These are phyloP conservation scores for Adansonia rubrostipa DNA, from an alignment of 441 rosid genomes.

Conservation along the genomic window DNA sequence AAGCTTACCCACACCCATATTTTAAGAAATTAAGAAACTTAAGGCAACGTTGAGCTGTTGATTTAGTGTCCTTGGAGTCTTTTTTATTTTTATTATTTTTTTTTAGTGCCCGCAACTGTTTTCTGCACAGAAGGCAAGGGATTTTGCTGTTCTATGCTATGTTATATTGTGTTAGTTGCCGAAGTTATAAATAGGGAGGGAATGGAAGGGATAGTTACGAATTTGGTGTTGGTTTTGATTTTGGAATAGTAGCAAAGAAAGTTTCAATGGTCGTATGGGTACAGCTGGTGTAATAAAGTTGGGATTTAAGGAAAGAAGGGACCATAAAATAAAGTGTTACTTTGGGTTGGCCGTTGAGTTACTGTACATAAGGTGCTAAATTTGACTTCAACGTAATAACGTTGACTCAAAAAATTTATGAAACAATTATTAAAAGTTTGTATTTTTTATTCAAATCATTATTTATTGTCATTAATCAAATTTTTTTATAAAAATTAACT, in stretches of 20 bases:
- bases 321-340: too few relatives aligned
- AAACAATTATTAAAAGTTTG: too few relatives aligned
- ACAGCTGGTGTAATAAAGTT: neutral
- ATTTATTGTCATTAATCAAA: too few relatives aligned
- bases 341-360: too few relatives aligned
- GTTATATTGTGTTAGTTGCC: neutral
- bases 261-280: neutral
- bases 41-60: neutral
- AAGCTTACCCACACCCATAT: slow-evolving; percentile 27
- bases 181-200: neutral
- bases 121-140: neutral
- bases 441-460: too few relatives aligned
- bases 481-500: too few relatives aligned
- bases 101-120: neutral
- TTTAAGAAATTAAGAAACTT: neutral
- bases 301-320: neutral
- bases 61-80: neutral
- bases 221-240: neutral
- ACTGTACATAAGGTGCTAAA: too few relatives aligned
- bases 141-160: neutral
- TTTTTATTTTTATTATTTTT: neutral
- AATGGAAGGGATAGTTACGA: neutral
- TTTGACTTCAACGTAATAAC: too few relatives aligned
- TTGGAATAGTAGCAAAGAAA: neutral
- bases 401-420: too few relatives aligned